A percentile compares a stretch with the other conserved stretches of the same genome.
phyloP scores from a whole-genome alignment of 352 stramenopile species.

The Paralagenidium karlingii region DNA sequence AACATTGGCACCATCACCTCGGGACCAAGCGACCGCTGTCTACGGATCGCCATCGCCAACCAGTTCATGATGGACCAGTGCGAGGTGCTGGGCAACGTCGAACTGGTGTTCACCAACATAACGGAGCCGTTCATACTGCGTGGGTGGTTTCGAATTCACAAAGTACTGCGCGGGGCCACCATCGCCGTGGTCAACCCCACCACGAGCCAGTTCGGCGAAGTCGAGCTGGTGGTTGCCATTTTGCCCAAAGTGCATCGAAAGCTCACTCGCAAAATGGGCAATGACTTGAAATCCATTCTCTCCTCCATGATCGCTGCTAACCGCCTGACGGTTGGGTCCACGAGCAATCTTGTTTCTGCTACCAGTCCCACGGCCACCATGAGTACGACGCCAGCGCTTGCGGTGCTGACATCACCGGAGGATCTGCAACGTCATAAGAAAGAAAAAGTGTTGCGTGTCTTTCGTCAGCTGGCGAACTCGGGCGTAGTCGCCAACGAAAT shows the following conservation, averaged over 20 bases:
- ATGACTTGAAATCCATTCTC: no score
- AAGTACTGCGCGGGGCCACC: no score
- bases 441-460: conserved; percentile 35
- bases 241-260: no score
- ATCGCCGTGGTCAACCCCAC: no score
- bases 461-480: conserved; percentile 15
- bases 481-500: conserved; percentile 34
- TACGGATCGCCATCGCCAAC: conserved; percentile 46
- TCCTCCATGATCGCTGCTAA: no score
- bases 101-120: conserved; percentile 19
- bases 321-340: no score
- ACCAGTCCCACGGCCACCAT: not conserved
- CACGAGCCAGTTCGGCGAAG: no score
- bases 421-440: no score
- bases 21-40: not conserved
- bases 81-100: conserved; percentile 39
- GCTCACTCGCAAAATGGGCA: no score
- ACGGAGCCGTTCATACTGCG: conserved; percentile 22
- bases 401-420: conserved; percentile 5
- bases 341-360: no score
- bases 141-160: conserved; percentile 24
- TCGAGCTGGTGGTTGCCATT: no score
- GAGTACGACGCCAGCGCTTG: conserved; percentile 4
- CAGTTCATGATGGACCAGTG: conserved; percentile 54
- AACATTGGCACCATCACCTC: not conserved